phyloP scores from a whole-genome alignment of 2,329 filamentous ascomycete species.

The Cryphonectria parasitica region DNA sequence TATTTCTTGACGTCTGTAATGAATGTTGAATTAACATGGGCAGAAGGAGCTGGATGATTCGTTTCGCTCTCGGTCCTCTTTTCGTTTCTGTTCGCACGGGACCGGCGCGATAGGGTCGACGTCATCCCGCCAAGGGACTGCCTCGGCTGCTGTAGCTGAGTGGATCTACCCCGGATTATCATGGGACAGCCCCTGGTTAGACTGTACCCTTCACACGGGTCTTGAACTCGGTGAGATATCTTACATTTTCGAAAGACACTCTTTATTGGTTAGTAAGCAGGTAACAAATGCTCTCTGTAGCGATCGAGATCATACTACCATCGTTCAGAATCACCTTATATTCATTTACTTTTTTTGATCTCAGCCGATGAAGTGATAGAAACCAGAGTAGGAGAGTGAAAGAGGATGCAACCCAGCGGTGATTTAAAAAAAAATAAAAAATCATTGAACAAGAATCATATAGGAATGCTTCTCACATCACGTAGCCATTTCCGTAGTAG shows the following conservation, averaged over 20 bases:
- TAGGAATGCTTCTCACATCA: no score
- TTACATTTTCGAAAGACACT: no score
- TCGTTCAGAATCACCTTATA: no score
- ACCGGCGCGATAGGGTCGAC: not conserved
- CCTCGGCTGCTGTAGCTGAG: not conserved
- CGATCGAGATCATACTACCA: no score
- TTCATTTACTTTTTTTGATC: no score
- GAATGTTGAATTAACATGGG: not conserved
- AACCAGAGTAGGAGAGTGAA: not conserved
- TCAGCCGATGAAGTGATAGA: no score
- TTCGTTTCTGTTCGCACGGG: not conserved
- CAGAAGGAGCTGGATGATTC: not conserved
- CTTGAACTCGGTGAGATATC: not conserved
- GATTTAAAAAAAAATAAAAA: no score
- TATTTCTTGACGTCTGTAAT: not conserved
- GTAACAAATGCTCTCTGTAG: not conserved
- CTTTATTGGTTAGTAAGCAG: no score
- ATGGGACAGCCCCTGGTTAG: not conserved
- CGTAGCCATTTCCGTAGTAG: not conserved
- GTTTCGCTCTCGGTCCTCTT: not conserved
- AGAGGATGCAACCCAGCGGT: not conserved
- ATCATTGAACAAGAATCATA: no score
- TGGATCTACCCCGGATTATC: conserved; percentile 8
- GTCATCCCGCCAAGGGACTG: conserved; percentile 2
- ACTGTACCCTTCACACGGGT: not conserved